phyloP scores from a whole-genome alignment of 768 basidiomycete genomes.

The Myochromella boudieri region DNA sequence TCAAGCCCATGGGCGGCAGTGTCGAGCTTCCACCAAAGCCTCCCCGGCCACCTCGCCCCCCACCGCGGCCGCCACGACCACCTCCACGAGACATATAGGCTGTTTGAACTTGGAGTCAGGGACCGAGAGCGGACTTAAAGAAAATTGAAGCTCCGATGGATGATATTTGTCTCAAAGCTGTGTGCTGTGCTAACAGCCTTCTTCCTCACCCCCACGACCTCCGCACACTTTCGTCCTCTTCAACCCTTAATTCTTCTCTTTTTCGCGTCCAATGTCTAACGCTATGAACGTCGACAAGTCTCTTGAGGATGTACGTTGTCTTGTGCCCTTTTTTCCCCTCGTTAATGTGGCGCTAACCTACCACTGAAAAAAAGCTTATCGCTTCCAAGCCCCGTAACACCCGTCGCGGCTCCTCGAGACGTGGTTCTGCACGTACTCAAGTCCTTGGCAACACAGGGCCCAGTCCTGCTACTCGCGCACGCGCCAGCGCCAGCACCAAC shows the following conservation, averaged over 20 bases:
- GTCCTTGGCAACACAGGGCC: conserved; percentile 56
- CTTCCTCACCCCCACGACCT: conserved; percentile 17
- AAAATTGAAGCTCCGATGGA: conserved; percentile 41
- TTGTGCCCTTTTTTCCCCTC: conserved; percentile 20
- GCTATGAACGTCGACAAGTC: conserved; percentile 68
- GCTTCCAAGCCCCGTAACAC: conserved; percentile 55
- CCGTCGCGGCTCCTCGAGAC: conserved; percentile 43
- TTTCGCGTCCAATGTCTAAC: conserved; percentile 12
- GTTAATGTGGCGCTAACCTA: conserved; percentile 22
- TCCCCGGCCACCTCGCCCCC: conserved; percentile 55
- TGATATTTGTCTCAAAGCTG: conserved; percentile 22
- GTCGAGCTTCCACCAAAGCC: conserved; percentile 51
- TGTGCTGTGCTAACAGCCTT: conserved; percentile 13
- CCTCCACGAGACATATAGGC: conserved; percentile 46
- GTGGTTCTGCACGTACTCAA: conserved; percentile 51
- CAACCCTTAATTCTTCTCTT: conserved; percentile 18
- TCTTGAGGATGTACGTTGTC: conserved; percentile 80
- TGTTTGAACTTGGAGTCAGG: conserved; percentile 16
- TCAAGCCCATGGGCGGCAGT: conserved; percentile 76
- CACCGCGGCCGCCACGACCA: conserved; percentile 36
- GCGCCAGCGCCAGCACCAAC: conserved; percentile 41
- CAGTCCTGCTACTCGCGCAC: conserved; percentile 52
- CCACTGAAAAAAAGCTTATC: conserved; percentile 56
- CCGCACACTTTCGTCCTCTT: conserved; percentile 31
- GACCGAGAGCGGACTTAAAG: conserved; percentile 25